A percentile compares a stretch with the other conserved stretches of the same genome.
Conservation (phyloP, 768 basidiomycete genomes). For the Russula virescens region DNA sequence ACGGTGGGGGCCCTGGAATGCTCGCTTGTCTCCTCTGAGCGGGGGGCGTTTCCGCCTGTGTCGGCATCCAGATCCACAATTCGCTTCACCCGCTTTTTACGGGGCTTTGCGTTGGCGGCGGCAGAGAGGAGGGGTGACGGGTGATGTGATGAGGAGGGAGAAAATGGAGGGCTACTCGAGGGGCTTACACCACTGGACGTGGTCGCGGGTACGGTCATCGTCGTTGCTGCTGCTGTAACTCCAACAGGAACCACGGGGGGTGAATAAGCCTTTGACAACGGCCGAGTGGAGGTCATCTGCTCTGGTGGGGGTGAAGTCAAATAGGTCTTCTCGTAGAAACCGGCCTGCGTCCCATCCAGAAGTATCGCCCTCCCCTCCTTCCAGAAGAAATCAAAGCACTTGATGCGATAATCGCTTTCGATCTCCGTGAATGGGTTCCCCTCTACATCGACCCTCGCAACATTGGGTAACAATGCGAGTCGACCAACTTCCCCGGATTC, state of each 20-base stretch:
- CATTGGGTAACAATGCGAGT: conserved; percentile 70
- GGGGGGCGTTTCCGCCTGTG: conserved; percentile 34
- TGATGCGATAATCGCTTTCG: conserved; percentile 64
- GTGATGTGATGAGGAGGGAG: conserved; percentile 37
- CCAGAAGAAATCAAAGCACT: conserved; percentile 79
- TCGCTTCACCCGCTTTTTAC: conserved; percentile 57
- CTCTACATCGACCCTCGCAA: conserved; percentile 75
- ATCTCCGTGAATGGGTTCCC: conserved; percentile 76
- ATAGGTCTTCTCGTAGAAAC: conserved; percentile 64
- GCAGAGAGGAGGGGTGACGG: conserved; percentile 41
- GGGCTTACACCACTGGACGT: conserved; percentile 17
- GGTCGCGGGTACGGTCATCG: neutral
- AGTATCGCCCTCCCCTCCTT: conserved; percentile 73
- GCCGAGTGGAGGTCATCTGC: conserved; percentile 47
- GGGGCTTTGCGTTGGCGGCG: conserved; percentile 40
- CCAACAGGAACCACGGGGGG: conserved; percentile 60
- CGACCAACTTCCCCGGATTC: conserved; percentile 84
- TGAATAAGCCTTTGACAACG: conserved; percentile 45
- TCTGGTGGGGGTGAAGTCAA: conserved; percentile 45
- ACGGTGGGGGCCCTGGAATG: neutral
- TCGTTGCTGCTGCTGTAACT: conserved; percentile 22
- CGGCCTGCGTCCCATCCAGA: conserved; percentile 70
- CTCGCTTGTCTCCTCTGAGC: conserved; percentile 22
- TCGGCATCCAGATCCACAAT: conserved; percentile 73
- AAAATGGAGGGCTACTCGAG: conserved; percentile 28